These are phyloP conservation scores for Carex cristatella DNA, from an alignment of 176 grass and related monocot genomes.

Conservation along the genomic window DNA sequence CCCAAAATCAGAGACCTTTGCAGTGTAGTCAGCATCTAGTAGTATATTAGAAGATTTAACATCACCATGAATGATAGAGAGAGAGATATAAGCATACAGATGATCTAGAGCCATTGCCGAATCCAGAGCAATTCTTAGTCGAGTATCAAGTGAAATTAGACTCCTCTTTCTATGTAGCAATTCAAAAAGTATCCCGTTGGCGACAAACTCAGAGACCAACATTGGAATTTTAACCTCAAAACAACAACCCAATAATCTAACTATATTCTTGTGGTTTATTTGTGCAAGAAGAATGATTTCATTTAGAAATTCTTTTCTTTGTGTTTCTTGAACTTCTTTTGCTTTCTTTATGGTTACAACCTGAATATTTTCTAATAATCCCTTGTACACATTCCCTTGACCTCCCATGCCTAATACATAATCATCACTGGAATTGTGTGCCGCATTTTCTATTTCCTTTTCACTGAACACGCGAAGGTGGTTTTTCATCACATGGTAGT, in stretches of 20 bases:
- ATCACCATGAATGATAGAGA: slow-evolving; percentile 28
- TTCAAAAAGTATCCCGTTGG: slow-evolving; percentile 26
- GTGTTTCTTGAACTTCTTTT: not conserved
- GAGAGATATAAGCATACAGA: slow-evolving; percentile 7
- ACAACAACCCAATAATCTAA: slow-evolving; percentile 34
- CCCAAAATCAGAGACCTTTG: slow-evolving; percentile 29
- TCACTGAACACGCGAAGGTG: slow-evolving; percentile 5
- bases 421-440: not conserved
- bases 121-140: slow-evolving; percentile 16
- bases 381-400: slow-evolving; percentile 27
- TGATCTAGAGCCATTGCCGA: slow-evolving; percentile 24
- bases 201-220: slow-evolving; percentile 32
- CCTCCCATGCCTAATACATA: not conserved
- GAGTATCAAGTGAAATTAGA: not conserved
- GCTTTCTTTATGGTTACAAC: slow-evolving; percentile 34
- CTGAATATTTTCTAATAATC: not conserved
- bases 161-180: slow-evolving; percentile 8
- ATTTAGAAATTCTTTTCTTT: slow-evolving; percentile 30
- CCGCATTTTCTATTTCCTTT: not conserved
- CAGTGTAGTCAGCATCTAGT: not conserved
- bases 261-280: slow-evolving; percentile 33
- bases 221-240: slow-evolving; percentile 34
- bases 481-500: not conserved
- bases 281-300: slow-evolving; percentile 39
- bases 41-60: slow-evolving; percentile 32